Conservation (phyloP, 1,284 basidiomycete species). For the Apiotrichum akiyoshidainum region DNA sequence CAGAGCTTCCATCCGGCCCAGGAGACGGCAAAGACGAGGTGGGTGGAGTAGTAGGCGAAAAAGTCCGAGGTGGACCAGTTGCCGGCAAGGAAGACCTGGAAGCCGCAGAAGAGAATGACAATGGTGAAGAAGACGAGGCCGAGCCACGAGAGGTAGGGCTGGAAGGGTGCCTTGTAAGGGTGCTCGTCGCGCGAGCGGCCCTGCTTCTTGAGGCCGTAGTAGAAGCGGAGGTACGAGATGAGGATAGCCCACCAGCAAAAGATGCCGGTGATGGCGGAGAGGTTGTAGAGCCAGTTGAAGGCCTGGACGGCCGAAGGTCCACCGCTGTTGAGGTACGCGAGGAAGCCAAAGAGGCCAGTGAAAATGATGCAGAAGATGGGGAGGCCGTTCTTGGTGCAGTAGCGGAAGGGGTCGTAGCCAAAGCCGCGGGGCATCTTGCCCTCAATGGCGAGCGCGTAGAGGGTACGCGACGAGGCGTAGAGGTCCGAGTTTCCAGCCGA, state of each 20-base stretch:
- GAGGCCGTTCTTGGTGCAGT: slow-evolving; percentile 64
- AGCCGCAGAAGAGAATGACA: slow-evolving; percentile 41
- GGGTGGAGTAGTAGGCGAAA: slow-evolving; percentile 50
- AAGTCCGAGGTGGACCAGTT: slow-evolving; percentile 51
- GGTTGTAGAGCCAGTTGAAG: slow-evolving; percentile 62
- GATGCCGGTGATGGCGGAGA: slow-evolving; percentile 66
- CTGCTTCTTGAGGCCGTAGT: slow-evolving; percentile 61
- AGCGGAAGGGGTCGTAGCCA: slow-evolving; percentile 39
- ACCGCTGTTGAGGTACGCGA: slow-evolving; percentile 57
- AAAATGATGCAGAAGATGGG: slow-evolving; percentile 62
- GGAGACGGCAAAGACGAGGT: slow-evolving; percentile 50
- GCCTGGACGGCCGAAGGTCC: slow-evolving; percentile 35
- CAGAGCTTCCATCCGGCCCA: slow-evolving; percentile 60
- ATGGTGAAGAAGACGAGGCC: slow-evolving; percentile 38
- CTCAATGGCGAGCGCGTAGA: slow-evolving; percentile 75
- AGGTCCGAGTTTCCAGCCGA: slow-evolving; percentile 77
- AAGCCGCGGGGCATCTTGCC: slow-evolving; percentile 62
- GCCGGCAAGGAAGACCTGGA: slow-evolving; percentile 62
- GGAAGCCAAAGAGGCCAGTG: slow-evolving; percentile 55
- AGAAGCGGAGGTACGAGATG: slow-evolving; percentile 70
- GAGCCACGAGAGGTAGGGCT: slow-evolving; percentile 29
- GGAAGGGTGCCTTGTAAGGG: slow-evolving; percentile 54
- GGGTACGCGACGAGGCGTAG: slow-evolving; percentile 74
- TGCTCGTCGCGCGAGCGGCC: slow-evolving; percentile 58
- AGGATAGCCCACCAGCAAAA: slow-evolving; percentile 69